Evolutionary conservation across 805 yeast species (phyloP).

Genomic region (Tetrapisispora taiwanensis): DNA sequence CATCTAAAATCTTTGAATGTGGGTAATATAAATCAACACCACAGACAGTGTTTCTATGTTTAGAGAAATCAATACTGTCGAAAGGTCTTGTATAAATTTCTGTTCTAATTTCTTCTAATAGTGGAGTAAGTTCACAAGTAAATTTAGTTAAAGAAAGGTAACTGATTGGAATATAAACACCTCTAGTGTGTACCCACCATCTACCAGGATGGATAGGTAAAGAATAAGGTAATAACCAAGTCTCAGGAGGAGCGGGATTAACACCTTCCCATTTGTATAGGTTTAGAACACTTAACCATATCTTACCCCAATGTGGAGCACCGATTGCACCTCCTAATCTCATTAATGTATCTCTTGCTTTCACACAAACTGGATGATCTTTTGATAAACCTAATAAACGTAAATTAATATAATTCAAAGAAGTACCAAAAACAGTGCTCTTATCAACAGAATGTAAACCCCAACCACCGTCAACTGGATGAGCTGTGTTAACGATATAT

Average conservation of each 20-base stretch:
- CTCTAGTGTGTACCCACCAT: conserved; percentile 99
- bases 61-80: conserved; percentile 54
- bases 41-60: conserved; percentile 75
- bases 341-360: conserved; percentile 62
- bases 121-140: conserved; percentile 50
- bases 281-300: conserved; percentile 74
- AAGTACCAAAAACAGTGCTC: conserved; percentile 90
- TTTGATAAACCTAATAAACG: conserved; percentile 68
- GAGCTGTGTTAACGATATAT: conserved; percentile 82
- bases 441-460: conserved; percentile 90
- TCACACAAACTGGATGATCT: conserved; percentile 65
- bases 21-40: conserved; percentile 93
- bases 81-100: conserved; percentile 71
- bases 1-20: conserved; percentile 58
- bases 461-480: conserved; percentile 99
- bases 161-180: conserved; percentile 79
- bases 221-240: conserved; percentile 77
- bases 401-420: conserved; percentile 72
- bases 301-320: conserved; percentile 96
- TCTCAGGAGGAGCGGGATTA: conserved; percentile 95
- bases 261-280: conserved; percentile 93
- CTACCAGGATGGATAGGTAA: conserved; percentile 85
- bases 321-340: conserved; percentile 83
- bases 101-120: conserved; percentile 53
- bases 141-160: conserved; percentile 54